These are phyloP conservation scores for Dryas alaskensis DNA, from an alignment of 306 rosid genomes.

Conservation along the genomic window DNA sequence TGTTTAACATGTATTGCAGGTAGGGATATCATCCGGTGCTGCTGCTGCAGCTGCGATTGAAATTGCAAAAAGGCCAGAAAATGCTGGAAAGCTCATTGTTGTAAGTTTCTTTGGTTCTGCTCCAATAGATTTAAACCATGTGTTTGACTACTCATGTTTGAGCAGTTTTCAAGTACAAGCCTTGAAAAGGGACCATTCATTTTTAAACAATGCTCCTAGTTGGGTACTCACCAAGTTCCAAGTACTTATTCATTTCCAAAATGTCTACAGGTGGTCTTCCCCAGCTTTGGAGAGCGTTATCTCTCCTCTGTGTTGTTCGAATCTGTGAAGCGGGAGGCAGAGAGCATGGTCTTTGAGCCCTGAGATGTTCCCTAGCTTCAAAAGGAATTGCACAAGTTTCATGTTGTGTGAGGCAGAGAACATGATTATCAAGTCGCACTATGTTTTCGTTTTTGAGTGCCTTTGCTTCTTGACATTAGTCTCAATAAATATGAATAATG, in stretches of 20 bases:
- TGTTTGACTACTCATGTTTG: not conserved
- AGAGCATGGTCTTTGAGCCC: conserved; percentile 56
- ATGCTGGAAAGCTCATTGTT: conserved; percentile 89
- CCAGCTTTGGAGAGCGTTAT: conserved; percentile 92
- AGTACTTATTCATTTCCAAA: conserved; percentile 18
- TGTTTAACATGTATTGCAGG: conserved; percentile 45
- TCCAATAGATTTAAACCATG: not conserved
- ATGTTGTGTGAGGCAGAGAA: conserved; percentile 13
- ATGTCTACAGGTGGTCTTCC: conserved; percentile 57
- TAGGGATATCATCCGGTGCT: conserved; percentile 96
- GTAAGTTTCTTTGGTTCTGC: conserved; percentile 47
- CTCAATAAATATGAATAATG: conserved; percentile 15
- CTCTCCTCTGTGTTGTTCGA: conserved; percentile 74
- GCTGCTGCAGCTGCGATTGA: conserved; percentile 86
- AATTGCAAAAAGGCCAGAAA: conserved; percentile 80
- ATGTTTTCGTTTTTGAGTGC: conserved; percentile 15
- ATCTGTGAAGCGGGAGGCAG: conserved; percentile 62
- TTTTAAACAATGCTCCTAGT: too few relatives aligned
- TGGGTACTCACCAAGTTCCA: not conserved
- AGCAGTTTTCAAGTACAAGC: not conserved
- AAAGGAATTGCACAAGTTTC: conserved; percentile 10
- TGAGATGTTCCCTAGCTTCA: conserved; percentile 25
- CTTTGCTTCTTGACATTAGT: conserved; percentile 6
- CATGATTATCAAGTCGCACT: conserved; percentile 12
- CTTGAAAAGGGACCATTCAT: too few relatives aligned